Conservation (phyloP, 371 early-diverging fungal species). For the Chytridiales sp. region DNA sequence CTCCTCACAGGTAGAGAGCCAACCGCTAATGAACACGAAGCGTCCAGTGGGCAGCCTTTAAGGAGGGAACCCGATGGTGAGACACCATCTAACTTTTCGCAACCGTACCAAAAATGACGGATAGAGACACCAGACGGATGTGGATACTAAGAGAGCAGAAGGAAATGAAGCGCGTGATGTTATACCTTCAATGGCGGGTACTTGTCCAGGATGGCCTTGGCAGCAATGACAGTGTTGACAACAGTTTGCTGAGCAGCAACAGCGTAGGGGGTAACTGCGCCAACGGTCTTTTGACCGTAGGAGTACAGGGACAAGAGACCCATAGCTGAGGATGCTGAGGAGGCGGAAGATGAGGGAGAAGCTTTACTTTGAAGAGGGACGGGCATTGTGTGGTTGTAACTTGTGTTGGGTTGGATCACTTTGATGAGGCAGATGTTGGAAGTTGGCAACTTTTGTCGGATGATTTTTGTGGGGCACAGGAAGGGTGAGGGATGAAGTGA, state of each 20-base stretch:
- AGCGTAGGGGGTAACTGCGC: conserved; percentile 23
- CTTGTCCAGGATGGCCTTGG: conserved; percentile 36
- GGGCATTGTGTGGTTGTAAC: too few species aligned
- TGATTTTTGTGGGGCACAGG: too few species aligned
- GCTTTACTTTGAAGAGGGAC: too few species aligned
- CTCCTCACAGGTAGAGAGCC: too few species aligned
- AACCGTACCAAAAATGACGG: too few species aligned
- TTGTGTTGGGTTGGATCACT: neutral
- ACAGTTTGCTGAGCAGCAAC: conserved; percentile 20
- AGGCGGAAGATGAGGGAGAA: neutral
- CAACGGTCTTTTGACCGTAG: conserved; percentile 9
- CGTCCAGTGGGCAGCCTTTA: too few species aligned
- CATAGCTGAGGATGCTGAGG: neutral
- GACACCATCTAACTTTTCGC: too few species aligned
- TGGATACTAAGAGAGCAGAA: too few species aligned
- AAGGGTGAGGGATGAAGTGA: neutral
- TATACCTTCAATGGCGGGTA: conserved; percentile 49
- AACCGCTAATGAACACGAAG: too few species aligned
- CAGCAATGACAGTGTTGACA: conserved; percentile 11
- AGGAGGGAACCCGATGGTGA: too few species aligned
- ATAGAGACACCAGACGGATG: too few species aligned
- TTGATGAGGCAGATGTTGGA: neutral
- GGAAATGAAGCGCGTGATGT: too few species aligned
- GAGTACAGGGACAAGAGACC: neutral
- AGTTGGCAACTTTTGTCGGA: neutral